Base-by-base conservation (phyloP, 1,139 yeast genomes). In the Blastobotrys elegans region DNA sequence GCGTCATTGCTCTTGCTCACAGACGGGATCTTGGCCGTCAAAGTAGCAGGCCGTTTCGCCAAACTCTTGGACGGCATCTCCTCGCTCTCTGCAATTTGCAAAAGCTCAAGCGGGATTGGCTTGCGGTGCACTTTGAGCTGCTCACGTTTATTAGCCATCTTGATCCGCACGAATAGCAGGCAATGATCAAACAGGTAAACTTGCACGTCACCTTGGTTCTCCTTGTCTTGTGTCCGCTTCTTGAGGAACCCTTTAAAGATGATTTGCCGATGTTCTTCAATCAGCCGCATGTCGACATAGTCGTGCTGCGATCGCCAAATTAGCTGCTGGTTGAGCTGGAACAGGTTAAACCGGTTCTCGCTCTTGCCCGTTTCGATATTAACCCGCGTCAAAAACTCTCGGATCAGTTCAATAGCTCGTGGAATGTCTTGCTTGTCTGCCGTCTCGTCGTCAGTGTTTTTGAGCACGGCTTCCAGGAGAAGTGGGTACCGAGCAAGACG, bases 401-500 rank as follows among this genome's bases (percentile, higher is more conserved):
- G 83, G 42, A 92, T 77, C 58, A 84, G 80, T 47, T 79, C 86
- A 56, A 87, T 79, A 1, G 96, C 95, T 55, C 80, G 79, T 16
- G 79, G 73, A 50, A 92, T 72, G 56, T 82, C 79, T 50, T 79
- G 81, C 58, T 79, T 75, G 61, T 92, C 98, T 13, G 88, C 81
- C 24, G 82, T 78, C 34, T 79, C 85, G 13, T 84, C 84, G 46
- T 75, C 78, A 0, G 97, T 88, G 55, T 82, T 79, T 63, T 92
- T 92, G 55, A 87, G 72, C 30, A 94, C 86, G 35, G 95, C 95
- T 48, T 81, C 84, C 27, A 92, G 74, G 50, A 92, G 74, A 50
- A 92, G 71, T 55, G 95, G 96, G 66, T 94, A 92, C 57, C 97
- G 75, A 10, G 97, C 97, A 24, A 97, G 89, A 65, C 98, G 79